Percentiles rank a stretch among this genome's conserved stretches.
These are phyloP conservation scores for Auriscalpium orientale DNA, from an alignment of 768 basidiomycete genomes.

Conservation along the genomic window DNA sequence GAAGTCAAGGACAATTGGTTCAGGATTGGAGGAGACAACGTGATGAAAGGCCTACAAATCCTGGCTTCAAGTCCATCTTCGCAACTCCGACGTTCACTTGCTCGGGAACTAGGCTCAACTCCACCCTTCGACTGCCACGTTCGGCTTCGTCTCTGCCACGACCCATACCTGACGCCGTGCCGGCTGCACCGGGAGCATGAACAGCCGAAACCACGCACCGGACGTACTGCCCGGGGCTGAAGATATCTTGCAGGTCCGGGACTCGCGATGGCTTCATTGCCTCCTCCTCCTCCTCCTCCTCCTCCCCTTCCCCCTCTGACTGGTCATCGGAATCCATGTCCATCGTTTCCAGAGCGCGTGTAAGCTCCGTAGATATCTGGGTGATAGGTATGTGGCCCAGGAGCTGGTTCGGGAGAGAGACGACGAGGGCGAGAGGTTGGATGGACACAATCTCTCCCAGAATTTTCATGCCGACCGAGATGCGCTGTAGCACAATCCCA, in stretches of 20 bases:
- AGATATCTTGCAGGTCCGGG: constrained; percentile 72
- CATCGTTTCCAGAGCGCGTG: constrained; percentile 56
- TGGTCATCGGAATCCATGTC: constrained; percentile 40
- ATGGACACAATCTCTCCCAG: constrained; percentile 83
- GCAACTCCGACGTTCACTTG: constrained; percentile 76
- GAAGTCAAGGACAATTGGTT: background rate
- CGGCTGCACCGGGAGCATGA: constrained; percentile 59
- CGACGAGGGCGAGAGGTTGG: constrained; percentile 80
- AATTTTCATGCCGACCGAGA: constrained; percentile 78
- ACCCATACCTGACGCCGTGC: constrained; percentile 41
- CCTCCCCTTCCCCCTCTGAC: constrained; percentile 41
- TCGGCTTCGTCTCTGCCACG: constrained; percentile 60
- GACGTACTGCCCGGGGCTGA: constrained; percentile 80
- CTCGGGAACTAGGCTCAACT: constrained; percentile 77
- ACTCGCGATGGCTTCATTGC: constrained; percentile 26
- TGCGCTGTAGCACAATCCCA: constrained; percentile 39
- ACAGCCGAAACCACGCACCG: constrained; percentile 67
- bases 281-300: constrained; percentile 43
- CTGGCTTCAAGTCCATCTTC: constrained; percentile 66
- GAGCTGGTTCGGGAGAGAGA: constrained; percentile 95
- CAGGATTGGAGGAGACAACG: constrained; percentile 1
- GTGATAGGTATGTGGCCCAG: constrained; percentile 93
- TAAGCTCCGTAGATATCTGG: constrained; percentile 77
- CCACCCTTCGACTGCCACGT: constrained; percentile 69
- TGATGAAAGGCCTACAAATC: constrained; percentile 52